phyloP scores from a whole-genome alignment of 306 rosid genomes.

The Vigna unguiculata region DNA sequence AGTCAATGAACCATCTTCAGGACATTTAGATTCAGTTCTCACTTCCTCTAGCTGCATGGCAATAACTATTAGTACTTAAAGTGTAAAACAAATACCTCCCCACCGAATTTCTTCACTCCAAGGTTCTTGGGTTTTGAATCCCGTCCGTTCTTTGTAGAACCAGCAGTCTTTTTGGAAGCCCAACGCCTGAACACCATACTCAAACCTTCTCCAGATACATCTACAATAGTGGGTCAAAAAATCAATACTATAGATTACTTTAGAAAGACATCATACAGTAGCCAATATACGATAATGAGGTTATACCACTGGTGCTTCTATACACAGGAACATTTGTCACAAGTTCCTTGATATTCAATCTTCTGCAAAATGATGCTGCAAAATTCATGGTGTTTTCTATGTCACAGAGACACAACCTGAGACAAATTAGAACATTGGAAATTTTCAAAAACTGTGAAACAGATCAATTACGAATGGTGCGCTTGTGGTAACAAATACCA shows the following conservation, averaged over 20 bases:
- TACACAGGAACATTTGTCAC: constrained; percentile 66
- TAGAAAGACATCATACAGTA: constrained; percentile 17
- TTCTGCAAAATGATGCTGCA: constrained; percentile 63
- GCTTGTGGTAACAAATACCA: constrained; percentile 13
- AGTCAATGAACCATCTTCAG: neutral
- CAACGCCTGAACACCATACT: constrained; percentile 80
- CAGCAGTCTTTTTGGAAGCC: constrained; percentile 90
- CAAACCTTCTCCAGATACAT: constrained; percentile 77
- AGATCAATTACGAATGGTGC: neutral
- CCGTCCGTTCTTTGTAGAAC: constrained; percentile 92
- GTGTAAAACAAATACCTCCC: constrained; percentile 72
- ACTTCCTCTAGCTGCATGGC: constrained; percentile 19
- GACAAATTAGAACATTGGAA: constrained; percentile 2
- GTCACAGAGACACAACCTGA: constrained; percentile 40
- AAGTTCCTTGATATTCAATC: constrained; percentile 72
- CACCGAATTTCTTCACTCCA: constrained; percentile 93
- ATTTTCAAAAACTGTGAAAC: constrained; percentile 3
- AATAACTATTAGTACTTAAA: constrained; percentile 24
- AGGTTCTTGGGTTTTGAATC: constrained; percentile 93
- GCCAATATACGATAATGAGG: constrained; percentile 29
- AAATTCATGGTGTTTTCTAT: constrained; percentile 55
- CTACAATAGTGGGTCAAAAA: constrained; percentile 45
- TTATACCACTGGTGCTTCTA: constrained; percentile 65
- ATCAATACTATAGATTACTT: constrained; percentile 29
- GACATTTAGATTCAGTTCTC: neutral